A percentile compares a stretch with the other conserved stretches of the same genome.
These are phyloP conservation scores for Pichia sp. DNA, from an alignment of 1,139 yeast species.

Conservation along the genomic window DNA sequence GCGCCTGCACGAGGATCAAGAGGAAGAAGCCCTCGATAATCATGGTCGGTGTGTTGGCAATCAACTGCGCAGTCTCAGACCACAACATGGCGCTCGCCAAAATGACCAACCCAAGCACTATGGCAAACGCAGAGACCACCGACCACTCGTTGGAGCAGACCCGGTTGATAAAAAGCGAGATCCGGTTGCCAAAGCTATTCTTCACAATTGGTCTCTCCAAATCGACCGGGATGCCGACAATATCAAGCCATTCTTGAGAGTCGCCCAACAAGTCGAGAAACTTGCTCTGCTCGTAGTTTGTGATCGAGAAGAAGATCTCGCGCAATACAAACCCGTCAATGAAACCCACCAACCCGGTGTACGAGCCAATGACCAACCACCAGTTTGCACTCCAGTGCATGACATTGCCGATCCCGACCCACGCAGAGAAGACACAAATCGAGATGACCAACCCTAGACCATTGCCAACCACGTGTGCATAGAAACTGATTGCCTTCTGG, in stretches of 20 bases:
- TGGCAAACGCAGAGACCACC: slow-evolving; percentile 27
- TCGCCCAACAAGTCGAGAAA: slow-evolving; percentile 49
- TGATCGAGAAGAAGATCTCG: slow-evolving; percentile 34
- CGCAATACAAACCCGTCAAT: slow-evolving; percentile 38
- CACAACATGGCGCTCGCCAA: slow-evolving; percentile 33
- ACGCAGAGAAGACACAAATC: slow-evolving; percentile 32
- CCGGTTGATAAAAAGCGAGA: slow-evolving; percentile 24
- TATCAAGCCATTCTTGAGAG: slow-evolving; percentile 60
- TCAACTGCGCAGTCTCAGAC: slow-evolving; percentile 37
- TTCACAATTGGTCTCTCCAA: slow-evolving; percentile 18
- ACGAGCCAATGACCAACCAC: slow-evolving; percentile 42
- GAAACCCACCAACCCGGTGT: slow-evolving; percentile 39
- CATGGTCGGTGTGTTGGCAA: slow-evolving; percentile 39
- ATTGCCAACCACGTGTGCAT: slow-evolving; percentile 39
- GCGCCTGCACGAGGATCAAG: slow-evolving; percentile 36
- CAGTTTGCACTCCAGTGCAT: slow-evolving; percentile 36
- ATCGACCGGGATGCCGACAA: slow-evolving; percentile 46
- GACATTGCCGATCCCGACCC: slow-evolving; percentile 35
- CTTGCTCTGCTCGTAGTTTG: slow-evolving; percentile 30
- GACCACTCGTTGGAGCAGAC: slow-evolving; percentile 27
- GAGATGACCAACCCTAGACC: slow-evolving; percentile 37
- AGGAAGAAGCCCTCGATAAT: slow-evolving; percentile 38
- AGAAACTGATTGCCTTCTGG: slow-evolving; percentile 32
- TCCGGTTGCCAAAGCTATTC: slow-evolving; percentile 23
- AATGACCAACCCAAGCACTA: slow-evolving; percentile 31